Evolutionary conservation across 2,329 filamentous ascomycete species (phyloP).

Genomic region (Helotiales sp.): DNA sequence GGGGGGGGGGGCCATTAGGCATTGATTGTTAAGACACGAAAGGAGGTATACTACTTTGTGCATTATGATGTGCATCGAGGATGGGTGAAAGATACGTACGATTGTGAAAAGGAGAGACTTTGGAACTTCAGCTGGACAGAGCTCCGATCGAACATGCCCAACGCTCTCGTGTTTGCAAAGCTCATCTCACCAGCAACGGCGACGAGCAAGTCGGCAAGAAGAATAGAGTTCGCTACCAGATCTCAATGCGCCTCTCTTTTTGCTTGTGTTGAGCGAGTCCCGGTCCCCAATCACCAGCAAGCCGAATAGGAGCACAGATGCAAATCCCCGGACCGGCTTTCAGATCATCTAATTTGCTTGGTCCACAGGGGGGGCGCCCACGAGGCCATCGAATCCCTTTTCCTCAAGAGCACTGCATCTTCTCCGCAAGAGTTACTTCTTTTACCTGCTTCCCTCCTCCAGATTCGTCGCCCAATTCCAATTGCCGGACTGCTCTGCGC

Average conservation of each 20-base stretch:
- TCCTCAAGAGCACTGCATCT: not conserved
- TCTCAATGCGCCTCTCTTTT: not conserved
- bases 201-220: no score
- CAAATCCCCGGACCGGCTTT: not conserved
- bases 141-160: no score
- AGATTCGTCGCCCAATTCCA: not conserved
- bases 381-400: not conserved
- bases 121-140: no score
- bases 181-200: no score
- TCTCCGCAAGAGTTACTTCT: not conserved
- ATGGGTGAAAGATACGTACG: no score
- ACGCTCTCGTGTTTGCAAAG: no score
- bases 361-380: not conserved
- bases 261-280: not conserved
- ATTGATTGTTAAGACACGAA: no score
- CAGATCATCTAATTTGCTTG: not conserved
- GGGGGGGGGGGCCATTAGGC: no score
- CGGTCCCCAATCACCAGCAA: conserved; percentile 1
- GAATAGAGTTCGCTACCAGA: not conserved
- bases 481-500: not conserved
- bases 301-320: conserved; percentile 4
- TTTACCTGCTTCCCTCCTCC: not conserved
- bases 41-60: no score
- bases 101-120: no score
- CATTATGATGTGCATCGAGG: no score